These are phyloP conservation scores for Solanum lignicaule DNA, from an alignment of 257 asterid species.

Conservation along the genomic window DNA sequence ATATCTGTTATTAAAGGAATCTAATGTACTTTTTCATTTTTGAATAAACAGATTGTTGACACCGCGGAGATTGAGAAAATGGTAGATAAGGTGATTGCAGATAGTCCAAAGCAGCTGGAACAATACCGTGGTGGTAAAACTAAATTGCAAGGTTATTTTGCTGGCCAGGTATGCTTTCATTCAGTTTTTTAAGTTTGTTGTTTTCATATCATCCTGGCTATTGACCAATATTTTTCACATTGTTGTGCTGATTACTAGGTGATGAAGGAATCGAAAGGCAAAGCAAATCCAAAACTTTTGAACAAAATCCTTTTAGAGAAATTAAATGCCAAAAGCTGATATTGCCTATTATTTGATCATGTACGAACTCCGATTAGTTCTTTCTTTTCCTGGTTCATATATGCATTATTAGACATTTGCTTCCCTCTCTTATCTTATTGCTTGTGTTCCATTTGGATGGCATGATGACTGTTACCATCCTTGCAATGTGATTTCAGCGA, in stretches of 20 bases:
- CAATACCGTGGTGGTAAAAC: slow-evolving; percentile 90
- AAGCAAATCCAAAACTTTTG: slow-evolving; percentile 83
- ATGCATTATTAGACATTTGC: neutral
- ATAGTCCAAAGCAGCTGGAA: slow-evolving; percentile 74
- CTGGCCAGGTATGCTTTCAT: slow-evolving; percentile 71
- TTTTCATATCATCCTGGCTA: neutral
- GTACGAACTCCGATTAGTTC: neutral
- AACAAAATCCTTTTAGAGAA: slow-evolving; percentile 74
- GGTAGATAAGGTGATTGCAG: slow-evolving; percentile 73
- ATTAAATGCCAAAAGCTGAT: slow-evolving; percentile 47
- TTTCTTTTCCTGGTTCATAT: neutral
- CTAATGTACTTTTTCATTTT: neutral
- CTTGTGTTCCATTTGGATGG: neutral
- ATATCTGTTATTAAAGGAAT: neutral
- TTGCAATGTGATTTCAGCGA: neutral
- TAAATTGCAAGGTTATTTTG: slow-evolving; percentile 86
- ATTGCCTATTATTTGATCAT: neutral
- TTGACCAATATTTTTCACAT: neutral
- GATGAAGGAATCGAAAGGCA: slow-evolving; percentile 92
- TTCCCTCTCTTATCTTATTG: neutral
- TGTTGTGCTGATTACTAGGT: slow-evolving; percentile 25
- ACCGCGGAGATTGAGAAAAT: slow-evolving; percentile 80
- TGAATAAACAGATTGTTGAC: slow-evolving; percentile 56
- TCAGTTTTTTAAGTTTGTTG: neutral
- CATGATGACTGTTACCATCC: neutral